Conservation (phyloP, 1,284 basidiomycete species). For the Marasmius tenuissimus region DNA sequence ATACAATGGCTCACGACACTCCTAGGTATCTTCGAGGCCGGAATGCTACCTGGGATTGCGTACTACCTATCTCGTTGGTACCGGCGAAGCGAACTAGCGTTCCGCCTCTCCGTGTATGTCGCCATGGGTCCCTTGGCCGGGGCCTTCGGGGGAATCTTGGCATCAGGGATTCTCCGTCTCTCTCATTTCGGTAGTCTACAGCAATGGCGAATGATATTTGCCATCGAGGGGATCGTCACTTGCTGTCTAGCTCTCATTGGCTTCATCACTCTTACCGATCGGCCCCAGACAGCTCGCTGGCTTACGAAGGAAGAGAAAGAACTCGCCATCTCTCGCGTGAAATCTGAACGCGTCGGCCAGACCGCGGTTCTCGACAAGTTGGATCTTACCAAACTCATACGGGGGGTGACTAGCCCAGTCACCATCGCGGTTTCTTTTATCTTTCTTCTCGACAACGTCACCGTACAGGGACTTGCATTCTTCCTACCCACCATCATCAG, state of each 20-base stretch:
- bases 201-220: background rate
- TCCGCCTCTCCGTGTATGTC: background rate
- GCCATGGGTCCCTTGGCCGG: background rate
- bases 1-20: background rate
- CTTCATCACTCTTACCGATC: background rate
- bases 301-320: constrained; percentile 1
- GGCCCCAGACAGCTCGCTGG: background rate
- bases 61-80: background rate
- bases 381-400: background rate
- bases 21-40: background rate
- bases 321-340: constrained; percentile 1
- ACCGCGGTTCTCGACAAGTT: background rate
- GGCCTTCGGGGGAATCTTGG: background rate
- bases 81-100: background rate
- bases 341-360: constrained; percentile 1
- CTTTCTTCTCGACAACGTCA: constrained; percentile 1
- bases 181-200: background rate
- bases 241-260: background rate
- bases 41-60: background rate
- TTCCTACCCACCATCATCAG: background rate
- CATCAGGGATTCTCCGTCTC: background rate
- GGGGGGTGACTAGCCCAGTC: background rate
- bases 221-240: constrained; percentile 1
- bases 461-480: constrained; percentile 1
- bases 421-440: background rate